A percentile compares a stretch with the other conserved stretches of the same genome.
phyloP scores from a whole-genome alignment of 2,329 filamentous ascomycete genomes.

The Botrytis elliptica region DNA sequence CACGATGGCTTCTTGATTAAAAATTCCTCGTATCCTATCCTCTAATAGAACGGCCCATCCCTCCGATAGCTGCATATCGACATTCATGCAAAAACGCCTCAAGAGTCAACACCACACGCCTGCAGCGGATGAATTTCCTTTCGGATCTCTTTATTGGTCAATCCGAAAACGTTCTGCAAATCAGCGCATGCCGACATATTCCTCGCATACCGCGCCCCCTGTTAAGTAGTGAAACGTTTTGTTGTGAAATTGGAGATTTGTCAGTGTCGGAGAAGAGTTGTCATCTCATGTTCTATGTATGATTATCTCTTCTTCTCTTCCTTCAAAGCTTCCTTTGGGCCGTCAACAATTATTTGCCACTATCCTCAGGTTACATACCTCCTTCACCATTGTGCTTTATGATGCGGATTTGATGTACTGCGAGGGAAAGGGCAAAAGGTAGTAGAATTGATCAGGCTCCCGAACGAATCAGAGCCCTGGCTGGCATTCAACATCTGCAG shows the following conservation, averaged over 20 bases:
- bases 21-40: slow-evolving; percentile 7
- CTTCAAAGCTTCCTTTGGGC: background rate
- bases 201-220: slow-evolving; percentile 18
- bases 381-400: background rate
- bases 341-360: background rate
- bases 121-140: slow-evolving; percentile 21
- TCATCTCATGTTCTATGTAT: background rate
- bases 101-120: slow-evolving; percentile 20
- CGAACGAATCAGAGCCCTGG: background rate
- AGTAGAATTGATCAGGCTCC: background rate
- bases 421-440: background rate
- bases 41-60: slow-evolving; percentile 12
- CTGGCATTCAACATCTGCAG: background rate
- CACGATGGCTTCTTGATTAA: slow-evolving; percentile 6
- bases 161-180: slow-evolving; percentile 25
- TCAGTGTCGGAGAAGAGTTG: slow-evolving; percentile 10
- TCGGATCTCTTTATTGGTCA: slow-evolving; percentile 27
- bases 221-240: background rate
- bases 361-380: background rate
- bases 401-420: too few species aligned
- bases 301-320: background rate
- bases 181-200: slow-evolving; percentile 25
- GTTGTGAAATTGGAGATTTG: slow-evolving; percentile 16
- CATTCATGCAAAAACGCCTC: slow-evolving; percentile 31
- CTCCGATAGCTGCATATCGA: slow-evolving; percentile 21